These are phyloP conservation scores for Metschnikowia proteae DNA, from an alignment of 805 yeast genomes.

Conservation along the genomic window DNA sequence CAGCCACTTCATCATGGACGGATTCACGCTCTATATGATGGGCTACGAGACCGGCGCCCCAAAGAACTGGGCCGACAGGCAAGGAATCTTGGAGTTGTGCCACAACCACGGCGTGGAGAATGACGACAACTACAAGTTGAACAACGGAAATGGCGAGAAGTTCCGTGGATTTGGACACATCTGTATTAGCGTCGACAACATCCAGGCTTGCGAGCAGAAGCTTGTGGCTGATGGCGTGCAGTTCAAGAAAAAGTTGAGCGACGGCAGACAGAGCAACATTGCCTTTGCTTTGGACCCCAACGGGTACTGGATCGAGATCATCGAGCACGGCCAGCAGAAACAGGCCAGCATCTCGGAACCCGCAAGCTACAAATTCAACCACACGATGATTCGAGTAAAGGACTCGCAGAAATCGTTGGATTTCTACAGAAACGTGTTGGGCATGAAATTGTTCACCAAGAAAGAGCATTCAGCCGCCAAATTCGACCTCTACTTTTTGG, in stretches of 20 bases:
- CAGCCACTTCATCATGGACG: slow-evolving; percentile 46
- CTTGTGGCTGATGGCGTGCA: slow-evolving; percentile 60
- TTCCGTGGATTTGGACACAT: slow-evolving; percentile 92
- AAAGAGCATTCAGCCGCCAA: slow-evolving; percentile 61
- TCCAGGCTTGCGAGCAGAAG: slow-evolving; percentile 54
- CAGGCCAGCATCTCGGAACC: slow-evolving; percentile 37
- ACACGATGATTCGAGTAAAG: slow-evolving; percentile 88
- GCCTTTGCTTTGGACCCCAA: slow-evolving; percentile 96
- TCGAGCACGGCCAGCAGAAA: slow-evolving; percentile 51
- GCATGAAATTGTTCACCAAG: slow-evolving; percentile 67
- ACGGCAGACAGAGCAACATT: slow-evolving; percentile 89
- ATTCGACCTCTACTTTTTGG: slow-evolving; percentile 84
- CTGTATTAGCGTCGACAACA: slow-evolving; percentile 81
- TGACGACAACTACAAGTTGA: slow-evolving; percentile 52
- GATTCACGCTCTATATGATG: slow-evolving; percentile 66
- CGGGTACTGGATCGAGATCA: slow-evolving; percentile 93
- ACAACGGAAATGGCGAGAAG: slow-evolving; percentile 83
- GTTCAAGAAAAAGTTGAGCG: slow-evolving; percentile 79
- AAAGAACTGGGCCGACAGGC: slow-evolving; percentile 42
- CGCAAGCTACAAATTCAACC: slow-evolving; percentile 61
- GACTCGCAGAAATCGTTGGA: slow-evolving; percentile 73
- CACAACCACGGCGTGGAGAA: slow-evolving; percentile 74
- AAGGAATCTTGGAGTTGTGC: slow-evolving; percentile 79
- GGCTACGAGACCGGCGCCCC: slow-evolving; percentile 48
- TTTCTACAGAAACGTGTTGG: slow-evolving; percentile 76